A percentile compares a stretch with the other conserved stretches of the same genome.
These are phyloP conservation scores for Emergomyces africanus DNA, from an alignment of 2,329 filamentous ascomycete genomes.

Conservation along the genomic window DNA sequence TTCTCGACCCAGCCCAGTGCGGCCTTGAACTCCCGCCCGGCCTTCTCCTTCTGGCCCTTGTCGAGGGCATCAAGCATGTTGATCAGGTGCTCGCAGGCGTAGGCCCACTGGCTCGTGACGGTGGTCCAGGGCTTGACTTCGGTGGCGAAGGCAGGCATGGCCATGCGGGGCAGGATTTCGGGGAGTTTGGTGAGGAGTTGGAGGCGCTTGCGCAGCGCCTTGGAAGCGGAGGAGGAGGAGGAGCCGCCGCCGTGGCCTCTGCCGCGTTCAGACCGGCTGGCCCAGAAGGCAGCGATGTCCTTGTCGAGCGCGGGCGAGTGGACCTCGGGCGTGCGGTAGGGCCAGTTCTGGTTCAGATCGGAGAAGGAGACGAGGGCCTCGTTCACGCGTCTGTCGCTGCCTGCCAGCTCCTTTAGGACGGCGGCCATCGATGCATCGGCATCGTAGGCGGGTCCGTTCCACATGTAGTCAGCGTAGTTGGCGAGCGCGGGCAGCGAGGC, in stretches of 20 bases:
- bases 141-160: neutral
- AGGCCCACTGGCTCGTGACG: slow-evolving; percentile 12
- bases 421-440: slow-evolving; percentile 9
- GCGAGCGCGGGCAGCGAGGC: slow-evolving; percentile 12
- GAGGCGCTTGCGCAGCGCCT: neutral
- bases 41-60: slow-evolving; percentile 8
- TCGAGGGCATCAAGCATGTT: slow-evolving; percentile 11
- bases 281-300: slow-evolving; percentile 12
- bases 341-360: slow-evolving; percentile 14
- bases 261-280: neutral
- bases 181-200: neutral
- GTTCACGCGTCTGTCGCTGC: slow-evolving; percentile 5
- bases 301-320: slow-evolving; percentile 9
- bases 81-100: slow-evolving; percentile 13
- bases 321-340: slow-evolving; percentile 11
- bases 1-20: slow-evolving; percentile 9
- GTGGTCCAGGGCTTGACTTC: slow-evolving; percentile 13
- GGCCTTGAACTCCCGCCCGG: slow-evolving; percentile 10
- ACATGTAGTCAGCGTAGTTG: slow-evolving; percentile 14
- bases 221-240: too few species aligned
- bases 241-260: neutral
- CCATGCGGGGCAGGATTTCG: neutral
- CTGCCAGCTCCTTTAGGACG: slow-evolving; percentile 8
- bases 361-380: slow-evolving; percentile 11
- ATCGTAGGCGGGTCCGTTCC: slow-evolving; percentile 12